Evolutionary conservation across 202 grass and related monocot genomes (phyloP).

Genomic region (Setaria italica): DNA sequence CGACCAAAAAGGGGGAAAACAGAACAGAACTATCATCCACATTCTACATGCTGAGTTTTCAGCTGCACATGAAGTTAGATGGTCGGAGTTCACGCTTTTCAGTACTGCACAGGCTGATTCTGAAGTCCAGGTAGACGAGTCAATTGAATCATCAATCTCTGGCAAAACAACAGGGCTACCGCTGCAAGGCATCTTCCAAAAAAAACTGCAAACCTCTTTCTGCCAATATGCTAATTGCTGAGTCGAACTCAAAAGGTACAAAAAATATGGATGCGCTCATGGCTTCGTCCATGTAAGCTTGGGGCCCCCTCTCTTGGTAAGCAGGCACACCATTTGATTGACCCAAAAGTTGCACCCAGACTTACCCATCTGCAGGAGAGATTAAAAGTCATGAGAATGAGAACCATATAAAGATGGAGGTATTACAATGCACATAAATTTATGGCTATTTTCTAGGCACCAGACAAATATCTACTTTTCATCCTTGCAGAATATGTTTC

Average conservation of each 20-base stretch:
- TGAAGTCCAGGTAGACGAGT: conserved; percentile 2
- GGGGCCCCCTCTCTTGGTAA: conserved; percentile 9
- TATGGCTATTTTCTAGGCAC: not conserved
- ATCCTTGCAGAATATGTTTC: not conserved
- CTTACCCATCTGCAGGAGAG: conserved; percentile 42
- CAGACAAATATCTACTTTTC: not conserved
- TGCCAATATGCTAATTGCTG: conserved; percentile 31
- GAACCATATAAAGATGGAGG: not conserved
- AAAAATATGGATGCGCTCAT: not conserved
- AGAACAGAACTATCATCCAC: conserved; percentile 38
- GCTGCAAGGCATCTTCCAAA: conserved; percentile 33
- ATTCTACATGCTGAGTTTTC: conserved; percentile 48
- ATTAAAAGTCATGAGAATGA: conserved; percentile 38
- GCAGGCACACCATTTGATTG: not conserved
- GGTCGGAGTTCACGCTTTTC: conserved; percentile 24
- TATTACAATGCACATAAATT: conserved; percentile 1
- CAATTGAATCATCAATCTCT: conserved; percentile 30
- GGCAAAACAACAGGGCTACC: conserved; percentile 10
- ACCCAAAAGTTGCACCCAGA: not conserved
- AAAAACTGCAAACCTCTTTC: conserved; percentile 37
- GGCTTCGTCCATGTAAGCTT: conserved; percentile 27
- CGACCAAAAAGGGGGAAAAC: not conserved
- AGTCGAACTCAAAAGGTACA: conserved; percentile 37
- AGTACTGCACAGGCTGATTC: conserved; percentile 45
- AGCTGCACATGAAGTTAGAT: conserved; percentile 42